phyloP scores from a whole-genome alignment of 148 eudicot species.

The Rhododendron simsii region DNA sequence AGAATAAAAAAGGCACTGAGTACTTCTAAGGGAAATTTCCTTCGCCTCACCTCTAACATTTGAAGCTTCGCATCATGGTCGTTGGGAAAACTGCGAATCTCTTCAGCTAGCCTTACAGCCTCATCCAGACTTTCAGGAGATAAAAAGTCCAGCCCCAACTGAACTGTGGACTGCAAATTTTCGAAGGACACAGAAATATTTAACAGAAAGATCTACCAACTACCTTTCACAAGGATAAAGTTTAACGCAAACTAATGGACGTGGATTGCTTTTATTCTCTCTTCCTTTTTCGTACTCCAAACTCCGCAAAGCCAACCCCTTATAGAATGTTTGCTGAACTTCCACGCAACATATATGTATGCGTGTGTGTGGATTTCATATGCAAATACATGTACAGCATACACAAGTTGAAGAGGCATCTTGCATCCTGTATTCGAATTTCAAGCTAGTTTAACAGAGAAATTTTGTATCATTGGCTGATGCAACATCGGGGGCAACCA shows the following conservation, averaged over 20 bases:
- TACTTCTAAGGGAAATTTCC: constrained; percentile 12
- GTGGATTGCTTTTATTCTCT: neutral
- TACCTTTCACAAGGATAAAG: neutral
- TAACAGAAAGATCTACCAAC: neutral
- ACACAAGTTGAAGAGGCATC: neutral
- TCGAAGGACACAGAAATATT: constrained; percentile 7
- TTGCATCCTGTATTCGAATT: neutral
- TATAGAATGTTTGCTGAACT: neutral
- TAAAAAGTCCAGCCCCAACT: constrained; percentile 85
- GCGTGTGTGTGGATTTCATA: neutral
- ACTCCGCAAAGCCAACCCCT: neutral
- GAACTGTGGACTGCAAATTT: constrained; percentile 77
- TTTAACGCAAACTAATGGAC: neutral
- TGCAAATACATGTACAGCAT: neutral
- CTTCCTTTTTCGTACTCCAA: neutral
- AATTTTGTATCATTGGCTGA: neutral
- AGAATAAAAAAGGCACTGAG: constrained; percentile 3
- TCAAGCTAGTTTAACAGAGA: neutral
- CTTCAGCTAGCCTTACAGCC: constrained; percentile 71
- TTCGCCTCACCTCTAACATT: constrained; percentile 70
- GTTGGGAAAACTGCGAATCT: constrained; percentile 84
- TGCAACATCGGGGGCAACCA: neutral
- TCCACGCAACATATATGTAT: neutral
- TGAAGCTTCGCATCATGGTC: constrained; percentile 90
- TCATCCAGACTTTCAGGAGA: constrained; percentile 86